Conservation (phyloP, 306 rosid genomes). For the Acmispon strigosus region DNA sequence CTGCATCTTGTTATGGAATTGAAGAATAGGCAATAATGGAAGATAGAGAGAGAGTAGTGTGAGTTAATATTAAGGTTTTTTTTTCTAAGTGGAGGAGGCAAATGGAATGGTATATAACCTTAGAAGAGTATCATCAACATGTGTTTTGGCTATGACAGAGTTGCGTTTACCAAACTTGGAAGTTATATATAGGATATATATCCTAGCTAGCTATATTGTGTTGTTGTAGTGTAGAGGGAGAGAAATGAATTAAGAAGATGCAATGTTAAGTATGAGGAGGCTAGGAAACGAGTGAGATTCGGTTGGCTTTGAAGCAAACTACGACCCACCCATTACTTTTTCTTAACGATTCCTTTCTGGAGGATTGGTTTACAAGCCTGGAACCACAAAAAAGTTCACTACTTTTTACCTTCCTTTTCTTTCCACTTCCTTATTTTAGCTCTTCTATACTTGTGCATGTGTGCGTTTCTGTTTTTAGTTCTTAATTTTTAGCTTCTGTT, state of each 20-base stretch:
- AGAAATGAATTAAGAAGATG: constrained; percentile 28
- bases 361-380: constrained; percentile 93
- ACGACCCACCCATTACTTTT: constrained; percentile 51
- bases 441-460: not conserved
- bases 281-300: constrained; percentile 88
- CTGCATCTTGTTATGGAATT: constrained; percentile 19
- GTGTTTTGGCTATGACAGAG: constrained; percentile 39
- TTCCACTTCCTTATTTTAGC: not conserved
- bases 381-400: constrained; percentile 48
- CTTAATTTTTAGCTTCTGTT: not conserved
- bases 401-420: not conserved
- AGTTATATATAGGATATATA: constrained; percentile 44
- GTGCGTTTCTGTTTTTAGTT: not conserved
- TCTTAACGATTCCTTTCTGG: constrained; percentile 75
- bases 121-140: constrained; percentile 40
- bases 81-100: constrained; percentile 7
- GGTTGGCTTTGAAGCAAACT: constrained; percentile 97
- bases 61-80: constrained; percentile 19
- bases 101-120: not conserved
- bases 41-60: constrained; percentile 14
- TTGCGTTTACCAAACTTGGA: constrained; percentile 55
- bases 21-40: not conserved
- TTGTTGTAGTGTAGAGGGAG: not conserved
- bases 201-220: no score
- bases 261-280: constrained; percentile 68